Evolutionary conservation across 106 monocot genomes (phyloP).

Genomic region (Dioscorea alata): DNA sequence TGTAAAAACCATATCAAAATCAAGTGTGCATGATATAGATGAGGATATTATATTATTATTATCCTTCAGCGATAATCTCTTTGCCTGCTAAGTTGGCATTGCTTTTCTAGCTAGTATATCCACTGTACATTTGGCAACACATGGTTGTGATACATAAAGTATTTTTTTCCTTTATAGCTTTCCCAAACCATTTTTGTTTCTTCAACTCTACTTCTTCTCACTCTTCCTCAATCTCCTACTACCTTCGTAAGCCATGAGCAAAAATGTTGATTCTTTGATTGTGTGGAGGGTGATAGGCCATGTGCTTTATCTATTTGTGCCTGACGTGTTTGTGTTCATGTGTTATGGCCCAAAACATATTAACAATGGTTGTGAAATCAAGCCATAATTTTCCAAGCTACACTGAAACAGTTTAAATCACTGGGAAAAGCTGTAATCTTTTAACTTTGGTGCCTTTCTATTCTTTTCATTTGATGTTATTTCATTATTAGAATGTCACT

Average conservation of each 20-base stretch:
- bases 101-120: no score
- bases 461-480: neutral
- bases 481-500: neutral
- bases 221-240: neutral
- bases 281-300: constrained; percentile 22
- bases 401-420: constrained; percentile 1
- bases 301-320: constrained; percentile 18
- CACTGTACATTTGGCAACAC: no score
- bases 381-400: constrained; percentile 12
- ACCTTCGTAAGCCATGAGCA: neutral
- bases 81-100: no score
- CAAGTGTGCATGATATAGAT: no score
- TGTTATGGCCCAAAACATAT: constrained; percentile 11
- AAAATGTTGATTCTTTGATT: constrained; percentile 14
- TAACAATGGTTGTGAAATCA: constrained; percentile 17
- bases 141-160: no score
- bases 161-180: no score
- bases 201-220: neutral
- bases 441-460: constrained; percentile 16
- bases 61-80: no score
- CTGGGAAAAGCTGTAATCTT: neutral
- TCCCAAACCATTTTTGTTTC: neutral
- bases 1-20: no score
- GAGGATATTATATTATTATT: no score
- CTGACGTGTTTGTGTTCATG: constrained; percentile 1